A percentile compares a stretch with the other conserved stretches of the same genome.
phyloP scores from a whole-genome alignment of 2,329 filamentous ascomycete genomes.

The Colletotrichum chrysophilum region DNA sequence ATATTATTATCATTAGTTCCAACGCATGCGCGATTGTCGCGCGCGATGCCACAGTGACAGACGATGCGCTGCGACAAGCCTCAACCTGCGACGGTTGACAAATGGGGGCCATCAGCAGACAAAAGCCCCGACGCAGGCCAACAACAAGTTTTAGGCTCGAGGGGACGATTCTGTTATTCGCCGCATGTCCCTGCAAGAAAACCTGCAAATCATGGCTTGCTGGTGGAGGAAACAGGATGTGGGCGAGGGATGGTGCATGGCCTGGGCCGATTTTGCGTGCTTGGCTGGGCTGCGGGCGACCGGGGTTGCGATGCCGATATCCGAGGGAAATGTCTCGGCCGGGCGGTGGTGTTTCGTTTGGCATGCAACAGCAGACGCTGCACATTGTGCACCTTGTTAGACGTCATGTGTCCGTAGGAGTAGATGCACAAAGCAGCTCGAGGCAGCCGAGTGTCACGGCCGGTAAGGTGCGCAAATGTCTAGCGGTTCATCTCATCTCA shows the following conservation, averaged over 20 bases:
- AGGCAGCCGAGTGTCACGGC: background rate
- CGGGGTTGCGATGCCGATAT: constrained; percentile 10
- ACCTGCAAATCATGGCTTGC: background rate
- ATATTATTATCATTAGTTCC: rapidly evolving
- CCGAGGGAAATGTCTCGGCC: constrained; percentile 7
- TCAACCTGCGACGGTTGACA: background rate
- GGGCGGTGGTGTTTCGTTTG: background rate
- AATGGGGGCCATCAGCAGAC: background rate
- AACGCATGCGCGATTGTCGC: rapidly evolving
- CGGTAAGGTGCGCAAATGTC: background rate
- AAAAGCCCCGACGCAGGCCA: background rate
- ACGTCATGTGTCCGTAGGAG: background rate
- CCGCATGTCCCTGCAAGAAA: background rate
- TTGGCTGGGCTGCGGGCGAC: background rate
- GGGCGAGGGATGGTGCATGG: background rate
- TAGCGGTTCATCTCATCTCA: background rate
- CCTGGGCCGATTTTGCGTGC: background rate
- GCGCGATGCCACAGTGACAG: background rate
- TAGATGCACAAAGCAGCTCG: background rate
- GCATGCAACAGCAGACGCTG: background rate
- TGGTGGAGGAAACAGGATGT: background rate
- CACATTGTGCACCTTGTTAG: background rate
- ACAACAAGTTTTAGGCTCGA: background rate
- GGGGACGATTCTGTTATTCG: background rate
- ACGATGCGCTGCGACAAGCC: background rate